Base-by-base conservation (phyloP, 495 filamentous ascomycete genomes). In the Sporormia fimetaria region DNA sequence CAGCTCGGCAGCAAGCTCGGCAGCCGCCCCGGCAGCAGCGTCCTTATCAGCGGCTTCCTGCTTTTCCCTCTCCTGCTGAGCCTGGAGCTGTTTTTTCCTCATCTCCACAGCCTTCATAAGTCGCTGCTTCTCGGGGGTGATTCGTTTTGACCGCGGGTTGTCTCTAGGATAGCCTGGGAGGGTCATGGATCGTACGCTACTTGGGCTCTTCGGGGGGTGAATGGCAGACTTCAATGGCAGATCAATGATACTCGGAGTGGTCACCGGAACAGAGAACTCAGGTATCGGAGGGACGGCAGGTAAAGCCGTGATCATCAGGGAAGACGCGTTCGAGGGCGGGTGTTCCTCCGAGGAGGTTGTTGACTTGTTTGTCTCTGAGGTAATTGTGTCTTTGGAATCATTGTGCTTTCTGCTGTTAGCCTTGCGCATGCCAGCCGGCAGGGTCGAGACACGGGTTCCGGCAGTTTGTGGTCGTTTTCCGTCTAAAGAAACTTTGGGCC, bases 61-160 rank as follows among this genome's bases (percentile, higher is more conserved):
- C 34, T 28, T 34, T 15, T 56, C 44, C 25, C 28, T 33, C 33
- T 42, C 39, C 30, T 50, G 49, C 40, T 18, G 21, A 8, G 48
- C 42, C n/a, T 52, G 44, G 35, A 45, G 23, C 49, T 83, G 77
- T 54, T 81, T 85, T 60, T 85, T 87, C 26, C 90, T 71, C 30
- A 95, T 64, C 50, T 96, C 81, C 58, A 95, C 68, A 4, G 90
- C 88, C 65, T 88, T 94, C 84, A 93, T 83, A 43, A 98, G 66
- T 47, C 87, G 73, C 50, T 81, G 75, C 58, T 94, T 94, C 57
- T 96, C 90, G 0, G 84, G 82, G 0, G 85, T 88, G 55, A 92
- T 76, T 11, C 74, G 69, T 21, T 71, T 69, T 9, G 75, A 70
- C 44, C 69, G 75, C 29, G 43, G 0, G 63, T 51, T 21, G 58